Conservation (phyloP, 257 asterid genomes). For the Plantago elongata region DNA sequence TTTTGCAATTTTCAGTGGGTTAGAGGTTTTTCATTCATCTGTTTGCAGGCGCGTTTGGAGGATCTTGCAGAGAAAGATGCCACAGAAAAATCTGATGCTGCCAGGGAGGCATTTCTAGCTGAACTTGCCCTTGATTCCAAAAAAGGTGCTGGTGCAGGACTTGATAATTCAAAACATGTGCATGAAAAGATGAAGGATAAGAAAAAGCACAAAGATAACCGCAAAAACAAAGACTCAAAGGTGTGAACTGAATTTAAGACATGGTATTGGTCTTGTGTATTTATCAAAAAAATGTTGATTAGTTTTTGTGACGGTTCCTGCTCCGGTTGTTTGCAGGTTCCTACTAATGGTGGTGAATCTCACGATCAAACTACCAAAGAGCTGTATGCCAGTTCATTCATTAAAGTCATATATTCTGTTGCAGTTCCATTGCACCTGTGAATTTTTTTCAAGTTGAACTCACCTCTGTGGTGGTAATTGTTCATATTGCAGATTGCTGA, state of each 20-base stretch:
- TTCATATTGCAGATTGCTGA: constrained; percentile 50
- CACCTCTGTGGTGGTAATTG: constrained; percentile 9
- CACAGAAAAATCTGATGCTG: constrained; percentile 93
- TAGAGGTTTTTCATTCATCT: constrained; percentile 19
- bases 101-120: constrained; percentile 89
- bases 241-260: constrained; percentile 36
- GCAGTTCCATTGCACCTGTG: neutral
- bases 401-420: neutral
- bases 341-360: constrained; percentile 39
- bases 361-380: constrained; percentile 49
- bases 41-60: constrained; percentile 69
- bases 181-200: constrained; percentile 73
- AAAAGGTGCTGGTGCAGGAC: constrained; percentile 46
- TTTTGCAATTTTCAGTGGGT: constrained; percentile 17
- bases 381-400: constrained; percentile 43
- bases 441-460: neutral
- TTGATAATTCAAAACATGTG: constrained; percentile 50
- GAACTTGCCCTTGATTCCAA: constrained; percentile 86
- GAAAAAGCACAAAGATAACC: constrained; percentile 67
- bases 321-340: constrained; percentile 48
- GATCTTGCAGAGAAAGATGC: constrained; percentile 95
- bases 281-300: constrained; percentile 14
- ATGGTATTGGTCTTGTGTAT: neutral
- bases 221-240: constrained; percentile 78
- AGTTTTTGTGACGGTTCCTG: constrained; percentile 15